Base-by-base conservation (phyloP, 179 eudicot genomes). In the Carnegiea gigantea region DNA sequence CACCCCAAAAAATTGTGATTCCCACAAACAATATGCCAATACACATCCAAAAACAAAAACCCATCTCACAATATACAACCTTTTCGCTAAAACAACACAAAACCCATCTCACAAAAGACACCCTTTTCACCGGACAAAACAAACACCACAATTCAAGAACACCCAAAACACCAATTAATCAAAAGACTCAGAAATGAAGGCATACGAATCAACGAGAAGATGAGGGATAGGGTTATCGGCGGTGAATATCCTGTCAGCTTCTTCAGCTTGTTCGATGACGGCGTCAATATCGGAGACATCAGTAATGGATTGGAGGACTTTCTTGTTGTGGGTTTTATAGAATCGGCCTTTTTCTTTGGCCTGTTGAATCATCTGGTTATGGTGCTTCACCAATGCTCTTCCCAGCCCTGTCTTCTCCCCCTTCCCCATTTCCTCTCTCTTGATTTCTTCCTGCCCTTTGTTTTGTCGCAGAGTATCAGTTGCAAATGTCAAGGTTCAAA, bases 261-360 rank as follows among this genome's bases (percentile, higher is more conserved):
- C 98, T 40, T 92, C 96, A 30, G 97, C 95, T 85, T 93, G 93
- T 79, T 92, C 88, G 64, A 96, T 90, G 48, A 94, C 95, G 72
- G 96, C 97, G 70, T 96, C 99, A 59, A 96, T 93, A 53, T 96
- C 96, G 75, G 84, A 91, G 38, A 96, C 93, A 33, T 94, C 98
- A 21, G 99, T 96, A 49, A 96, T 73, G 1, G 99, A 96, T 81
- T 90, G 91, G 0, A 96, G 91, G 7, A 88, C 87, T 75, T 90
- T 90, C 85, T 92, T 92, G 9, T 93, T 90, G 81, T 91, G 92
- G 75, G 80, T 77, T 75, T 75, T 85, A 83, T 93, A 95, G 24
- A 67, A 77, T 5, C 62, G 86, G 0, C 98, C 98, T 46, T 94
- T 96, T 14, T 94, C 96, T 70, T 93, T 92, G 43, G 92, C 79